Percentiles rank a stretch among this genome's conserved stretches.
These are phyloP conservation scores for Rhizophagus prolifer DNA, from an alignment of 192 early-diverging fungal genomes.

Conservation along the genomic window DNA sequence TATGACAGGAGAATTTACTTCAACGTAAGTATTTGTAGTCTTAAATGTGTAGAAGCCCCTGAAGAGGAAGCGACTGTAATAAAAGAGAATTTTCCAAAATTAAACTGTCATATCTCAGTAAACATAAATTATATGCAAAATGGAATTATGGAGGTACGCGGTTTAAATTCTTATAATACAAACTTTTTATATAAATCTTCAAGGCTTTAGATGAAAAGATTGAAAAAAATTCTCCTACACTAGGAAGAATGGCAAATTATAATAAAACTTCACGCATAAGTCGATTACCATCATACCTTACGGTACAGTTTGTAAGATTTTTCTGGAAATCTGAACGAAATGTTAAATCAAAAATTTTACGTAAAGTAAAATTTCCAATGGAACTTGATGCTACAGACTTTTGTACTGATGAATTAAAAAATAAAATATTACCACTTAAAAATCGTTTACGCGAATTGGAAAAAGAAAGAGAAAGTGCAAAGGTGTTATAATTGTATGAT, in stretches of 20 bases:
- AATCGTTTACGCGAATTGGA: slow-evolving; percentile 69
- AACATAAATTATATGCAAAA: slow-evolving; percentile 77
- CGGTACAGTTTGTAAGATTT: slow-evolving; percentile 90
- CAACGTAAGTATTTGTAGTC: slow-evolving; percentile 50
- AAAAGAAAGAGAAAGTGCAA: slow-evolving; percentile 60
- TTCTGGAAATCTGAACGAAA: slow-evolving; percentile 87
- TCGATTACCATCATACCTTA: slow-evolving; percentile 85
- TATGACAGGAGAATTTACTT: slow-evolving; percentile 71
- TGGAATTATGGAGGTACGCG: slow-evolving; percentile 57
- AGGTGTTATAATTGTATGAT: slow-evolving; percentile 22
- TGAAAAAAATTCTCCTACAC: slow-evolving; percentile 84
- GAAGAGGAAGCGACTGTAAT: slow-evolving; percentile 63
- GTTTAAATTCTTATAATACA: background rate
- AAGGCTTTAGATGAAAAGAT: slow-evolving; percentile 77
- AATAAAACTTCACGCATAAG: slow-evolving; percentile 71
- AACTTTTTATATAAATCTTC: too few relatives aligned
- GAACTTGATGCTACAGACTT: slow-evolving; percentile 86
- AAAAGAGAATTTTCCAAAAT: slow-evolving; percentile 74
- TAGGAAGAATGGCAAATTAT: slow-evolving; percentile 80
- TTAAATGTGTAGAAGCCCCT: slow-evolving; percentile 78
- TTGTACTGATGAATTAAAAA: slow-evolving; percentile 80
- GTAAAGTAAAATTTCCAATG: slow-evolving; percentile 92
- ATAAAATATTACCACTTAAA: slow-evolving; percentile 67
- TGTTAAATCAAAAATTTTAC: slow-evolving; percentile 89
- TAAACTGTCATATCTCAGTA: slow-evolving; percentile 71